A percentile compares a stretch with the other conserved stretches of the same genome.
Evolutionary conservation across 164 flowering plant genomes (phyloP).

Genomic region (grape (Vitis vinifera)): ASM3070453v1 NC_081818.1:610501-611000

Average conservation of each 20-base stretch:
- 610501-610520: constrained; percentile 26
- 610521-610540: constrained; percentile 25
- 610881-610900: no score
- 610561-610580: constrained; percentile 39
- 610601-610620: constrained; percentile 32
- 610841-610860: background rate
- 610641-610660: constrained; percentile 33
- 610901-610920: no score
- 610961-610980: no score
- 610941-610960: no score
- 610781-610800: background rate
- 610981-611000: background rate
- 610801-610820: background rate
- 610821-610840: background rate
- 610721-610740: background rate
- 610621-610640: constrained; percentile 40
- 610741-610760: background rate
- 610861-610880: no score
- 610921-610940: no score
- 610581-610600: constrained; percentile 40
- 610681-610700: constrained; percentile 2
- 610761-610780: background rate
- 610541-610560: constrained; percentile 38
- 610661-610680: constrained; percentile 28
- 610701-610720: background rate